Percentiles rank a stretch among this genome's conserved stretches.
Evolutionary conservation across 108 stramenopile species (phyloP).

Genomic region (Skeletonema marinoi): DNA sequence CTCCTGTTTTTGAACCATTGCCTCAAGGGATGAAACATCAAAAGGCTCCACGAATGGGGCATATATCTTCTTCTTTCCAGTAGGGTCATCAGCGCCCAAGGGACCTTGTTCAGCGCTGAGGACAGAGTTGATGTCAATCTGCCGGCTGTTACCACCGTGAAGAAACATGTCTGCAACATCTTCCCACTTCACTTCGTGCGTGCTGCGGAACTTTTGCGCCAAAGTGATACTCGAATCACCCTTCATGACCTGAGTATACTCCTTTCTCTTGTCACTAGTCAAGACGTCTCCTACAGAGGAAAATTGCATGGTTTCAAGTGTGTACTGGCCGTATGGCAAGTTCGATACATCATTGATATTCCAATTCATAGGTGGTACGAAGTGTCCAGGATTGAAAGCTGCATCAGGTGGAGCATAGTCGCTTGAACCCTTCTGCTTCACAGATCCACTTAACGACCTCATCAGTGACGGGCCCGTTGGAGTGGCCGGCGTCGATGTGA

Average conservation of each 20-base stretch:
- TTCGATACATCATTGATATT: slow-evolving; percentile 52
- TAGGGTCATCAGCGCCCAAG: background rate
- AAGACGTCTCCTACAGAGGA: slow-evolving; percentile 29
- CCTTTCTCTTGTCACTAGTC: slow-evolving; percentile 21
- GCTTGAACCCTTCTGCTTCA: slow-evolving; percentile 31
- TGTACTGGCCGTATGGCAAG: slow-evolving; percentile 69
- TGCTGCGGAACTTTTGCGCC: slow-evolving; percentile 51
- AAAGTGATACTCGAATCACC: background rate
- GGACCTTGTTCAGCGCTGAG: background rate
- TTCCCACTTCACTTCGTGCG: slow-evolving; percentile 71
- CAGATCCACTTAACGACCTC: slow-evolving; percentile 4
- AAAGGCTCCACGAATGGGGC: slow-evolving; percentile 71
- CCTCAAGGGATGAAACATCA: slow-evolving; percentile 23
- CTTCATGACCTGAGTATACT: slow-evolving; percentile 2
- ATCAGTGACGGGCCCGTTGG: slow-evolving; percentile 38
- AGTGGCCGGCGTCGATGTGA: slow-evolving; percentile 14
- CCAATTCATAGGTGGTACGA: slow-evolving; percentile 63
- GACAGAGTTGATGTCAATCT: slow-evolving; percentile 37
- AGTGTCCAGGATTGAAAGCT: slow-evolving; percentile 73
- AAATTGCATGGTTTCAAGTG: slow-evolving; percentile 35
- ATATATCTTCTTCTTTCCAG: slow-evolving; percentile 61
- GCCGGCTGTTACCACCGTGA: slow-evolving; percentile 45
- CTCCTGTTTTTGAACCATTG: background rate
- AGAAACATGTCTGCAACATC: slow-evolving; percentile 81
- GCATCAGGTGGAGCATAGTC: slow-evolving; percentile 51